phyloP scores from a whole-genome alignment of 371 early-diverging fungal species.

The Apophysomyces sp. region DNA sequence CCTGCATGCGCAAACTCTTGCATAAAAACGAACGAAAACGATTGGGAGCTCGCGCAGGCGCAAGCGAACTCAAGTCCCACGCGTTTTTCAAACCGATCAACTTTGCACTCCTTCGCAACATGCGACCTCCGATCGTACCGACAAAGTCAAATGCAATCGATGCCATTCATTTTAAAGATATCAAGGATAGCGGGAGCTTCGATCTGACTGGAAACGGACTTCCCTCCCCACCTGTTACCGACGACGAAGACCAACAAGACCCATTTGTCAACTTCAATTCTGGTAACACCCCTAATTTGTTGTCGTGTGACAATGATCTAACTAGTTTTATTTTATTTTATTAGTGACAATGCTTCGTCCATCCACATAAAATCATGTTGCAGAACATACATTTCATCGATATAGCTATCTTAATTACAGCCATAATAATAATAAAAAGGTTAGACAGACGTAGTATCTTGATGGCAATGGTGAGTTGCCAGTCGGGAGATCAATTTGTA shows the following conservation, averaged over 20 bases:
- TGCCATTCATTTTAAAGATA: slow-evolving; percentile 59
- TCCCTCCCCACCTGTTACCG: slow-evolving; percentile 2
- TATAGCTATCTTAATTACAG: too few relatives aligned
- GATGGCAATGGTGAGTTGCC: too few relatives aligned
- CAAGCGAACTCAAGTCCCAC: slow-evolving; percentile 94
- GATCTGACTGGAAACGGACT: slow-evolving; percentile 49
- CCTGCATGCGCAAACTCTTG: slow-evolving; percentile 79
- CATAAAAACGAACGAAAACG: slow-evolving; percentile 84
- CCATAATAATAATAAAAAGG: too few relatives aligned
- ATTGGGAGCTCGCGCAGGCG: slow-evolving; percentile 86
- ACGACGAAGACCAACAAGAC: slow-evolving; percentile 41
- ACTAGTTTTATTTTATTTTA: not conserved
- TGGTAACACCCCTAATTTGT: slow-evolving; percentile 51
- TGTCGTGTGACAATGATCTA: not conserved
- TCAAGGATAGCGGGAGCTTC: slow-evolving; percentile 57
- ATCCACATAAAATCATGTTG: not conserved
- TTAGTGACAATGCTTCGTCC: not conserved
- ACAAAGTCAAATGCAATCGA: slow-evolving; percentile 46
- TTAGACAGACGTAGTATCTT: too few relatives aligned
- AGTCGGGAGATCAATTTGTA: too few relatives aligned
- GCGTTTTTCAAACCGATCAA: slow-evolving; percentile 90
- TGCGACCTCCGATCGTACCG: slow-evolving; percentile 91
- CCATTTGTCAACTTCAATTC: slow-evolving; percentile 68
- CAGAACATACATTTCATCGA: not conserved
- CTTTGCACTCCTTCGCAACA: slow-evolving; percentile 88